Evolutionary conservation across 352 stramenopile species (phyloP).

Genomic region (Globisporangium viniferum): DNA sequence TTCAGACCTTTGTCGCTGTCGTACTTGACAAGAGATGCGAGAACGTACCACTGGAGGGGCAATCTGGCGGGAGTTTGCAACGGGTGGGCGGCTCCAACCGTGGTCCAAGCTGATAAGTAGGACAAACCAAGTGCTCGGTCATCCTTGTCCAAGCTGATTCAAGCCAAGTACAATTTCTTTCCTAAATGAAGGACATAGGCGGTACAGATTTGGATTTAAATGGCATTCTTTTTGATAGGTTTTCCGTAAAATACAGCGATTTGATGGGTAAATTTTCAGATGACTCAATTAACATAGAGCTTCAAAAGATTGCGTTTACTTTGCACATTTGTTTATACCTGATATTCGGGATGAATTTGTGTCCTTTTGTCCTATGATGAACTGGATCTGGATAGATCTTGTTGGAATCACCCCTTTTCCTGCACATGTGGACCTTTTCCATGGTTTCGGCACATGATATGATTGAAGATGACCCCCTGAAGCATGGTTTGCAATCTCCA

Average conservation of each 20-base stretch:
- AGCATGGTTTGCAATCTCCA: not conserved
- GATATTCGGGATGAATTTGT: not conserved
- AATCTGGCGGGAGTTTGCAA: not conserved
- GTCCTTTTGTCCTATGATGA: not conserved
- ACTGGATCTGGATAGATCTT: not conserved
- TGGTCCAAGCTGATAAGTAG: not conserved
- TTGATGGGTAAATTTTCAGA: not conserved
- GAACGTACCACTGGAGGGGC: not conserved
- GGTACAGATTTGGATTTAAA: not conserved
- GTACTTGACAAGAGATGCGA: not conserved
- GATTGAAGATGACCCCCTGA: not conserved
- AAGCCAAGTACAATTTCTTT: not conserved
- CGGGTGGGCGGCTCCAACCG: not conserved
- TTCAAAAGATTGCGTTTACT: not conserved
- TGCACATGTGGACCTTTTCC: not conserved
- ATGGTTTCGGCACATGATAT: not conserved
- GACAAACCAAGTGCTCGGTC: not conserved
- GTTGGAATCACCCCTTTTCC: not conserved
- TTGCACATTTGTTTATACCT: not conserved
- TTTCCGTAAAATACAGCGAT: not conserved
- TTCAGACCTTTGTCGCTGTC: not conserved
- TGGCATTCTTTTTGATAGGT: not conserved
- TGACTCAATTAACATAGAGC: not conserved
- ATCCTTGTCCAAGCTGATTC: not conserved
- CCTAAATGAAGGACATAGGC: not conserved